Conservation (phyloP, 495 filamentous ascomycete genomes). For the Podospora australis region DNA sequence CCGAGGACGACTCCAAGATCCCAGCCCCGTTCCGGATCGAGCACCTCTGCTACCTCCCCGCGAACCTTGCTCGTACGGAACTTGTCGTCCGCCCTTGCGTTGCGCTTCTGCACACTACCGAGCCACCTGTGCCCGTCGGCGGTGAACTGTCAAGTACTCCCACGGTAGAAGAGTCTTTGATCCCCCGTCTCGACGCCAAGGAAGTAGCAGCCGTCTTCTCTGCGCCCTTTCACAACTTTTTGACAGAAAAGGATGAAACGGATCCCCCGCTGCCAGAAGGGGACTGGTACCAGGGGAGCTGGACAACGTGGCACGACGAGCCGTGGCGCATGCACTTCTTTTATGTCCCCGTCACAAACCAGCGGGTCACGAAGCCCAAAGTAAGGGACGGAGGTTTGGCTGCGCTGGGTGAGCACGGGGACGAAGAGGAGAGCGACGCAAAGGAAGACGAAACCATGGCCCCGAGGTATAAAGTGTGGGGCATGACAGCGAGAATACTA, state of each 20-base stretch:
- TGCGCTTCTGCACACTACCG: conserved; percentile 64
- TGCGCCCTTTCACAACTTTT: conserved; percentile 70
- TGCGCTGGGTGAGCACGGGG: conserved; percentile 22
- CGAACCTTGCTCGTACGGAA: conserved; percentile 72
- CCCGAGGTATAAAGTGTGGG: conserved; percentile 80
- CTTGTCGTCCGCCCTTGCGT: conserved; percentile 81
- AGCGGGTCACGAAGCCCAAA: conserved; percentile 53
- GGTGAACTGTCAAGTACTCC: conserved; percentile 7
- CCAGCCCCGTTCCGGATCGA: conserved; percentile 70
- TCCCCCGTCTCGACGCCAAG: conserved; percentile 71
- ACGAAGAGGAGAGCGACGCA: conserved; percentile 25
- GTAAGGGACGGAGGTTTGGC: conserved; percentile 24
- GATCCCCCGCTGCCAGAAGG: conserved; percentile 37
- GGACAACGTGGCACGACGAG: conserved; percentile 57
- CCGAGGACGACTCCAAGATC: conserved; percentile 54
- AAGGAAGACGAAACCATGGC: conserved; percentile 39
- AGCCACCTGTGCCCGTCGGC: conserved; percentile 23
- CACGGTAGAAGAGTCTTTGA: conserved; percentile 60
- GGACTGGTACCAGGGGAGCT: conserved; percentile 63
- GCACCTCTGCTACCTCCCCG: conserved; percentile 76
- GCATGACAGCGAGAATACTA: conserved; percentile 84
- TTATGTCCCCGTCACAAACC: conserved; percentile 64
- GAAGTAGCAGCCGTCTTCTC: conserved; percentile 92
- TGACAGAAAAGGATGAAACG: conserved; percentile 45
- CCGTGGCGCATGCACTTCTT: conserved; percentile 83